phyloP scores from a whole-genome alignment of 805 yeast species.

The Crinitomyces ghanaensis region DNA sequence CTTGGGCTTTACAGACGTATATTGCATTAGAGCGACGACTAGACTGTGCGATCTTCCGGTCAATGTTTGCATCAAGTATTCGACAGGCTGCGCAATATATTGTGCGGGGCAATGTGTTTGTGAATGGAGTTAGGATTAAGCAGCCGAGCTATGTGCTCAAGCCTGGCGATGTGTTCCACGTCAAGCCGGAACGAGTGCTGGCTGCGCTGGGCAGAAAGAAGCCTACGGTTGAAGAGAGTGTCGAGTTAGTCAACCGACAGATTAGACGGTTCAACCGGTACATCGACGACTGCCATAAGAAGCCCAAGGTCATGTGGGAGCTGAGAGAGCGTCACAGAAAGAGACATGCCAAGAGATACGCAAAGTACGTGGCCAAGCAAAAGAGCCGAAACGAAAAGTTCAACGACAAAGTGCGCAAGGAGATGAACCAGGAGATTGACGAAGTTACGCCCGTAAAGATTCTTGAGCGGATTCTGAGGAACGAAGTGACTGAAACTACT shows the following conservation, averaged over 20 bases:
- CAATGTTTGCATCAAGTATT: slow-evolving; percentile 85
- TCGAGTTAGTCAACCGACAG: slow-evolving; percentile 61
- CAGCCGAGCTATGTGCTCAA: slow-evolving; percentile 69
- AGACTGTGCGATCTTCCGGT: slow-evolving; percentile 81
- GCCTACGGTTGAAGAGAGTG: slow-evolving; percentile 60
- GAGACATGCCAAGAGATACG: slow-evolving; percentile 14
- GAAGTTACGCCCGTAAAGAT: slow-evolving; percentile 25
- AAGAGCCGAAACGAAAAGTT: slow-evolving; percentile 18
- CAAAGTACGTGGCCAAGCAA: slow-evolving; percentile 7
- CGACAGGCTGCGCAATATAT: slow-evolving; percentile 91
- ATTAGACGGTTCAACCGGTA: slow-evolving; percentile 65
- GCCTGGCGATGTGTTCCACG: slow-evolving; percentile 81
- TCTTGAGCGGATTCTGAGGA: slow-evolving; percentile 18
- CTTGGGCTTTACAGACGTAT: slow-evolving; percentile 77
- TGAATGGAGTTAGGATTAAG: slow-evolving; percentile 68
- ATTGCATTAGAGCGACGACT: slow-evolving; percentile 81
- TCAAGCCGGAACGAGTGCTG: slow-evolving; percentile 75
- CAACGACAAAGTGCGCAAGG: slow-evolving; percentile 31
- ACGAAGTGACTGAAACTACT: slow-evolving; percentile 12
- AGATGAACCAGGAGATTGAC: slow-evolving; percentile 30
- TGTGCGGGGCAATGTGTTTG: slow-evolving; percentile 67
- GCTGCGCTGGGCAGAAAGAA: slow-evolving; percentile 75
- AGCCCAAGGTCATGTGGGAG: slow-evolving; percentile 48
- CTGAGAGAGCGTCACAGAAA: slow-evolving; percentile 18
- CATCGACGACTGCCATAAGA: slow-evolving; percentile 44